Evolutionary conservation across 805 yeast genomes (phyloP).

Genomic region (Nematodospora valgi): DNA sequence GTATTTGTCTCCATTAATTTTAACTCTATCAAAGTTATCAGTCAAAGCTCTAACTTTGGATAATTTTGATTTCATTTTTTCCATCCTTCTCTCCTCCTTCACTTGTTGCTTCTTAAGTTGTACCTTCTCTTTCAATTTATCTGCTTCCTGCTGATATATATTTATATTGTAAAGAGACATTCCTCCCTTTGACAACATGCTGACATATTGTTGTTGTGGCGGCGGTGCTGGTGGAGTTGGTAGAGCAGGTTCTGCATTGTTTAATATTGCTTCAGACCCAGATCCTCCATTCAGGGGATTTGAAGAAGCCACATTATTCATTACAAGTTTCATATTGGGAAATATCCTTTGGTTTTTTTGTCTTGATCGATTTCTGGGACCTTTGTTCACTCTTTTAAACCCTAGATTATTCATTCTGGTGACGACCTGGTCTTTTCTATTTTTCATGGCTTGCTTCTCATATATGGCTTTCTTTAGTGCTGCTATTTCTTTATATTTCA

Average conservation of each 20-base stretch:
- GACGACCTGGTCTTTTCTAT: slow-evolving; percentile 3
- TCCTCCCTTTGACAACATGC: slow-evolving; percentile 32
- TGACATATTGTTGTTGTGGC: slow-evolving; percentile 13
- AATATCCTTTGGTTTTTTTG: slow-evolving; percentile 1
- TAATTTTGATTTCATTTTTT: slow-evolving; percentile 18
- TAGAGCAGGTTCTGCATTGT: background rate
- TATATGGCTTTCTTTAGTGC: slow-evolving; percentile 24
- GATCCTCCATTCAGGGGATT: too few species aligned
- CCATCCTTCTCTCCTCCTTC: slow-evolving; percentile 16
- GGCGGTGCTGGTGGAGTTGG: background rate
- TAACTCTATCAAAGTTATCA: slow-evolving; percentile 44
- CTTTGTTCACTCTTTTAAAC: background rate
- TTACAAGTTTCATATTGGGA: slow-evolving; percentile 29
- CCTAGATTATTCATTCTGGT: slow-evolving; percentile 6
- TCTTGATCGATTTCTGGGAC: background rate
- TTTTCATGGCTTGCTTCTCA: slow-evolving; percentile 14
- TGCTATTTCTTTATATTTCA: slow-evolving; percentile 28
- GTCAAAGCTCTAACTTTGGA: slow-evolving; percentile 30
- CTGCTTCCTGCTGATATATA: slow-evolving; percentile 19
- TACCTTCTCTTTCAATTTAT: slow-evolving; percentile 13
- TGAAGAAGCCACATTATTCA: slow-evolving; percentile 15
- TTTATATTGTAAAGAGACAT: slow-evolving; percentile 36
- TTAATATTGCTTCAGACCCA: background rate
- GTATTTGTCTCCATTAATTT: slow-evolving; percentile 40
- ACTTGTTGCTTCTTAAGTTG: slow-evolving; percentile 7